A percentile compares a stretch with the other conserved stretches of the same genome.
Evolutionary conservation across 1,284 basidiomycete genomes (phyloP).

Genomic region (Cutaneotrichosporon dermatis): DNA sequence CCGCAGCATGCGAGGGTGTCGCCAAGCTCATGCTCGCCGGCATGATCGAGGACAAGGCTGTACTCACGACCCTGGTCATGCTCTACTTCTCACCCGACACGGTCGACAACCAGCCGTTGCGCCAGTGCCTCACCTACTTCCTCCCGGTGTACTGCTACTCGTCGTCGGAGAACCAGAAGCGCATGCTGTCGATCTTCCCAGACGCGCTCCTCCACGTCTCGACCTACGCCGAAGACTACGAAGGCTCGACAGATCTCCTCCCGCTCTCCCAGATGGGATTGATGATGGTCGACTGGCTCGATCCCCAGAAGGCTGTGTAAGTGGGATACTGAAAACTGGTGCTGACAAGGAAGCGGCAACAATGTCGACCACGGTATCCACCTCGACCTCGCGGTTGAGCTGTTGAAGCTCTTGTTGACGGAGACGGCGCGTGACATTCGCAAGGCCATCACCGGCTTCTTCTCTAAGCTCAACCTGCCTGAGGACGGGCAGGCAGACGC

Average conservation of each 20-base stretch:
- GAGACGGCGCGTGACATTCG: conserved; percentile 57
- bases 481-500: conserved; percentile 57
- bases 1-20: conserved; percentile 74
- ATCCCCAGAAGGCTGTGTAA: conserved; percentile 74
- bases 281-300: conserved; percentile 89
- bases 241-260: conserved; percentile 74
- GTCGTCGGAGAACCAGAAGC: conserved; percentile 69
- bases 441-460: conserved; percentile 72
- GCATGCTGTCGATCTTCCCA: conserved; percentile 79
- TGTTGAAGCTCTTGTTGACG: conserved; percentile 58
- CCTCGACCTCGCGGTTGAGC: conserved; percentile 69
- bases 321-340: conserved; percentile 35
- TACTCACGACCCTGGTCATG: conserved; percentile 71
- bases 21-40: conserved; percentile 86
- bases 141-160: conserved; percentile 92
- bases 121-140: conserved; percentile 94
- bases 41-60: conserved; percentile 69
- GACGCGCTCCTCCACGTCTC: conserved; percentile 66
- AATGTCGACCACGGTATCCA: conserved; percentile 59
- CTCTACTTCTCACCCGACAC: conserved; percentile 87
- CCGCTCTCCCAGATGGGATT: conserved; percentile 72
- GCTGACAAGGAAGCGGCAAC: conserved; percentile 44
- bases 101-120: conserved; percentile 72
- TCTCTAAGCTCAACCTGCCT: conserved; percentile 72
- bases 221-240: conserved; percentile 61